Evolutionary conservation across 371 early-diverging fungal species (phyloP), one percentile per base, ranked within the genome.

Genomic region (Pancytospora philotis): DNA sequence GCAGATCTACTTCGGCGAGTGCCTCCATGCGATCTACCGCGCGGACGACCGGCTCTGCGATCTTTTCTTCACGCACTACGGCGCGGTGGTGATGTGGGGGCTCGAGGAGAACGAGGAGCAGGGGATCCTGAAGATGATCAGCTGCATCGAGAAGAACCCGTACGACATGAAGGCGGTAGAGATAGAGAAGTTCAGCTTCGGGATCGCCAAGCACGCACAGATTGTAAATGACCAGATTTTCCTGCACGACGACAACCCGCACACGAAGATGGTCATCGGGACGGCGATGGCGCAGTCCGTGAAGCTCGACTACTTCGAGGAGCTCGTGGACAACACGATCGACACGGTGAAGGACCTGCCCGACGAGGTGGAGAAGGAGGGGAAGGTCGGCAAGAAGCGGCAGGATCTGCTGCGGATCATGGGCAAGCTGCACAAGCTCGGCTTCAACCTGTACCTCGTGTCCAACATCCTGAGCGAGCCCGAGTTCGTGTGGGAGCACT

Each of bases 251-350:
- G 81, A 81, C 32, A 68, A 79, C 45, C 58, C 66, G 25, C 76
- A 71, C 57, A 78, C 75, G 39, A 81, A 81, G 65, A 79, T 81
- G 81, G 79, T 81, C 30, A 74, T 81, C 25, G 76, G 79, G 0
- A 78, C 68, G 58, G 80, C 81, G 27, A 74, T 81, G n/a, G 79
- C 81, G n/a, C 80, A 81, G 53, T 80, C 81, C 62, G 76, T 78
- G 8, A 81, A 80, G 66, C 69, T 81, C 31, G 81, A 81, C 56
- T 75, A 76, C 55, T 81, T 76, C 68, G 81, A 81, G 62, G 66
- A 78, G 55, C 53, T 76, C 31, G 77, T 75, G 19, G 81, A 81
- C 32, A 69, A 57, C 41, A 79, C 80, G 0, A 78, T 77, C 13
- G 76, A 76, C 34, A 53, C 55, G 16, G 75, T 81, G 0, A 75